phyloP scores from a whole-genome alignment of 768 basidiomycete genomes.

The Lactarius quietus region DNA sequence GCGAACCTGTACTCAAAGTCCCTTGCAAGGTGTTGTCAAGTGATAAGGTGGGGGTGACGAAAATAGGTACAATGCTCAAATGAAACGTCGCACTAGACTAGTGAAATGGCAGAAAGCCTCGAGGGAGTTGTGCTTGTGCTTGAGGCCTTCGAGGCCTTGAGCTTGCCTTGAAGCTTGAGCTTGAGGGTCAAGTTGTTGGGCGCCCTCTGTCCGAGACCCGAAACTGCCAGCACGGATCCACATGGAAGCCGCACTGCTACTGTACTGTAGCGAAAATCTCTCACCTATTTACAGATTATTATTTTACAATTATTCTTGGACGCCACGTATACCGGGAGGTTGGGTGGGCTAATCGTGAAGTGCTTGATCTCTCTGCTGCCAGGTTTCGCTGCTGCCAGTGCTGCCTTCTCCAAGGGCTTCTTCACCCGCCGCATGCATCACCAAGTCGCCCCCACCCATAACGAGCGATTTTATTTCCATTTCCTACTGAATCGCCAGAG shows the following conservation, averaged over 20 bases:
- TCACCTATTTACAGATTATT: slow-evolving; percentile 8
- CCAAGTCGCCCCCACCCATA: too few species aligned
- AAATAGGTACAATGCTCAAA: too few species aligned
- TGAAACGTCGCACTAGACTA: background rate
- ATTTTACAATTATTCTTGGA: background rate
- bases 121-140: background rate
- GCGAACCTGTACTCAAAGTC: background rate
- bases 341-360: too few species aligned
- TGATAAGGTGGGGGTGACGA: background rate
- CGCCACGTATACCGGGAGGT: background rate
- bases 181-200: background rate
- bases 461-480: background rate
- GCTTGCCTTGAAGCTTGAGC: background rate
- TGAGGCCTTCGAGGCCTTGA: background rate
- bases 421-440: too few species aligned
- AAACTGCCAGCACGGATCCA: slow-evolving; percentile 15
- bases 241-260: background rate
- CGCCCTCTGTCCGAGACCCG: background rate
- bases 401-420: too few species aligned
- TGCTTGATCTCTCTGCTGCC: background rate
- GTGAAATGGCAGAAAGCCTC: background rate
- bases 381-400: background rate
- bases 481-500: background rate
- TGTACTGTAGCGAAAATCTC: slow-evolving; percentile 12
- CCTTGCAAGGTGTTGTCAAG: background rate